Conservation (phyloP, 2,329 filamentous ascomycete species). For the Cladosporium sp. region DNA sequence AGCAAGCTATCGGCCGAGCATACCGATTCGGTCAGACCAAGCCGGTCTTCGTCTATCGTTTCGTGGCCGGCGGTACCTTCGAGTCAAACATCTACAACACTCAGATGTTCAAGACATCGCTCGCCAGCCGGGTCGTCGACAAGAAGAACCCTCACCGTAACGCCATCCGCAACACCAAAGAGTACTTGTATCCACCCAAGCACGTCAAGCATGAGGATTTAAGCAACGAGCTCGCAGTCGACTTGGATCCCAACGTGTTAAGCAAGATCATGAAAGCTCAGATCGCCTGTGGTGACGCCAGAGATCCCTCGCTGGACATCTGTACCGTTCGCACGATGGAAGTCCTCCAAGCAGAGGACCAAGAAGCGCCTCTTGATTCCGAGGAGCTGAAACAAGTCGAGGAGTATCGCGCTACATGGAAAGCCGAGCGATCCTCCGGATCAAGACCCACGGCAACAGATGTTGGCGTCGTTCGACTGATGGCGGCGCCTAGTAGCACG, state of each 20-base stretch:
- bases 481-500: not conserved
- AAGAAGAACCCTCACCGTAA: slow-evolving; percentile 73
- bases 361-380: slow-evolving; percentile 34
- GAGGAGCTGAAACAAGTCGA: slow-evolving; percentile 34
- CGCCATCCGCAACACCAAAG: slow-evolving; percentile 53
- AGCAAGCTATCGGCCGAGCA: slow-evolving; percentile 82
- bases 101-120: slow-evolving; percentile 77
- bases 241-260: slow-evolving; percentile 60
- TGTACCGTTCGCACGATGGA: slow-evolving; percentile 36
- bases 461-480: not conserved
- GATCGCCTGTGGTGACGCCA: slow-evolving; percentile 62
- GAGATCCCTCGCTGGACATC: slow-evolving; percentile 47
- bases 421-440: not conserved
- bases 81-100: slow-evolving; percentile 74
- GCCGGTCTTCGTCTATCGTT: slow-evolving; percentile 79
- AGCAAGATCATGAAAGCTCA: slow-evolving; percentile 62
- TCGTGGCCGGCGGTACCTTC: slow-evolving; percentile 75
- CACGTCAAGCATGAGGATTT: slow-evolving; percentile 55
- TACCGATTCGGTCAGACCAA: slow-evolving; percentile 84
- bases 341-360: slow-evolving; percentile 35
- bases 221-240: slow-evolving; percentile 39
- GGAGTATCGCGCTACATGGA: slow-evolving; percentile 7
- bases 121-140: slow-evolving; percentile 79
- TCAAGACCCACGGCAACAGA: not conserved
- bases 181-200: slow-evolving; percentile 62